These are phyloP conservation scores for Arachis stenosperma DNA, from an alignment of 306 rosid genomes.

Conservation along the genomic window DNA sequence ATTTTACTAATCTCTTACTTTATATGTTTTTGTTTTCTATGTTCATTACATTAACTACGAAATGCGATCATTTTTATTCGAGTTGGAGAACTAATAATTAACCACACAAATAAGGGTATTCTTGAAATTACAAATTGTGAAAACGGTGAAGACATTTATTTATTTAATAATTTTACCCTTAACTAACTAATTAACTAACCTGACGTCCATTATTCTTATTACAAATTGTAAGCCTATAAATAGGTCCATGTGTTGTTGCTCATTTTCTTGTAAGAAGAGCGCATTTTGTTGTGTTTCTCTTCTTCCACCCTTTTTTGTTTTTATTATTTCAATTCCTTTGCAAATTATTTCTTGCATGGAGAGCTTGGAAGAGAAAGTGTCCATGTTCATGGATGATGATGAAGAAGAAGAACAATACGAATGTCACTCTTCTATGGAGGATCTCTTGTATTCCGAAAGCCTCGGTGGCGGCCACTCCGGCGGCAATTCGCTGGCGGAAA, in stretches of 20 bases:
- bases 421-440: conserved; percentile 22
- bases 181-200: neutral
- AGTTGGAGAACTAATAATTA: no score
- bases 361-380: conserved; percentile 59
- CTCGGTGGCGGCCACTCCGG: neutral
- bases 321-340: neutral
- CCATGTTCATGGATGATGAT: conserved; percentile 40
- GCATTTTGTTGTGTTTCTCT: conserved; percentile 35
- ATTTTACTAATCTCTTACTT: no score
- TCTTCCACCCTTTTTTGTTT: conserved; percentile 33
- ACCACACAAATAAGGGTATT: no score
- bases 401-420: conserved; percentile 17
- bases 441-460: conserved; percentile 34
- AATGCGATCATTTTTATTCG: no score
- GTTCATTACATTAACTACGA: no score
- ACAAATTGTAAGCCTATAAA: neutral
- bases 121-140: no score
- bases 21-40: no score
- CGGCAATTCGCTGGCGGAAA: conserved; percentile 23
- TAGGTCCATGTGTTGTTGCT: neutral
- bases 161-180: no score
- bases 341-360: conserved; percentile 42
- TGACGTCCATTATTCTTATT: neutral
- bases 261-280: conserved; percentile 37
- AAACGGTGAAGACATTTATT: no score